Evolutionary conservation across 345 rosid genomes (phyloP).

Genomic region (Pseudoturritis turrita): DNA sequence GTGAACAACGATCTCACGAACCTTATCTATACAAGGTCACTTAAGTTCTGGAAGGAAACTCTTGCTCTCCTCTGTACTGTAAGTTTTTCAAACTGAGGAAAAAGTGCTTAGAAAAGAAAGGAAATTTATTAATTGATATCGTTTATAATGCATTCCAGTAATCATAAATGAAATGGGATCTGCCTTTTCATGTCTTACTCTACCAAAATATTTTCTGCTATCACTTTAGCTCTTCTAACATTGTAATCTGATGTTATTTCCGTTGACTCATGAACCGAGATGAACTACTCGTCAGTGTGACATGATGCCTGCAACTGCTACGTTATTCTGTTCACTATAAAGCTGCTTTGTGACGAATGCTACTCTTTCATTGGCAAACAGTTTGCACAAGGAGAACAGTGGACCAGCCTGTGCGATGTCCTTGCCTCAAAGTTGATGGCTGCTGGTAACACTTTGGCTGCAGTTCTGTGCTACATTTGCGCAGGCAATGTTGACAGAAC

Average conservation of each 20-base stretch:
- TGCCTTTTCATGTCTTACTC: constrained; percentile 3
- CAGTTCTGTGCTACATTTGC: constrained; percentile 93
- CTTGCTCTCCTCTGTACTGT: constrained; percentile 91
- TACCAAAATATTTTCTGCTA: not conserved
- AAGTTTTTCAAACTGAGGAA: constrained; percentile 35
- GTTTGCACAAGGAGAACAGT: constrained; percentile 92
- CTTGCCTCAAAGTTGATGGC: constrained; percentile 82
- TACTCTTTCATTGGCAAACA: constrained; percentile 37
- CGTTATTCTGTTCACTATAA: not conserved
- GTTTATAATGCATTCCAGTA: not conserved
- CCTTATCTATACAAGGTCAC: constrained; percentile 74
- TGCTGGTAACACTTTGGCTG: constrained; percentile 77
- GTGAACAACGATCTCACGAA: constrained; percentile 83
- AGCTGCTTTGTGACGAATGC: constrained; percentile 7
- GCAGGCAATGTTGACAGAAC: constrained; percentile 98
- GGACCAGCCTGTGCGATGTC: constrained; percentile 73
- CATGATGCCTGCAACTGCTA: constrained; percentile 6
- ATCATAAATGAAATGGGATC: not conserved
- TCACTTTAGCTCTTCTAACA: not conserved
- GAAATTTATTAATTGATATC: not conserved
- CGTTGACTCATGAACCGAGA: not conserved
- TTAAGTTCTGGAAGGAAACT: constrained; percentile 93
- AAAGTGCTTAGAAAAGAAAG: not conserved
- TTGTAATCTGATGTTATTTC: not conserved
- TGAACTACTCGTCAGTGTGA: not conserved